These are phyloP conservation scores for Misopates orontium DNA, from an alignment of 257 asterid species.

Conservation along the genomic window DNA sequence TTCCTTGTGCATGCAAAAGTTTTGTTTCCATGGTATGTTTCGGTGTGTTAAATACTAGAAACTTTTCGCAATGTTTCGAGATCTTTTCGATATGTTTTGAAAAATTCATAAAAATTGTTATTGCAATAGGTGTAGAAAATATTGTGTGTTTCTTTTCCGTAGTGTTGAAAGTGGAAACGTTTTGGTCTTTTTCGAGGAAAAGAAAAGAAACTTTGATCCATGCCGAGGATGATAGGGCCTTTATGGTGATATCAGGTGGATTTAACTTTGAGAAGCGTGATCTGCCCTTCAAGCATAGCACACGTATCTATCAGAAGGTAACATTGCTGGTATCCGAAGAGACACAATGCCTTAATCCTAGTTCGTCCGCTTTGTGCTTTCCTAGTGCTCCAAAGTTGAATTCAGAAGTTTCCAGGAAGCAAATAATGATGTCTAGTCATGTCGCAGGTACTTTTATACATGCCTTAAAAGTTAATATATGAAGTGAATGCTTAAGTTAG, in stretches of 20 bases:
- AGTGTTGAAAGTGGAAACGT: too few relatives aligned
- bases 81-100: too few relatives aligned
- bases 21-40: too few relatives aligned
- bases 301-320: background rate
- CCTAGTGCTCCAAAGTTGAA: slow-evolving; percentile 18
- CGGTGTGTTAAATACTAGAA: too few relatives aligned
- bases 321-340: slow-evolving; percentile 8
- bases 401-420: slow-evolving; percentile 15
- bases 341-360: background rate
- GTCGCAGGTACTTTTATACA: slow-evolving; percentile 16
- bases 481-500: background rate
- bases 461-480: background rate
- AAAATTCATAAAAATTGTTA: too few relatives aligned
- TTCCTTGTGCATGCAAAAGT: background rate
- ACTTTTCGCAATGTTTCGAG: too few relatives aligned
- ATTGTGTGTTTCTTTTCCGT: too few relatives aligned
- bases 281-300: background rate
- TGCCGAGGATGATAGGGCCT: background rate
- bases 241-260: slow-evolving; percentile 22
- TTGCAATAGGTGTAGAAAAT: too few relatives aligned
- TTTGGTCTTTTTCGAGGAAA: too few relatives aligned
- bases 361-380: background rate
- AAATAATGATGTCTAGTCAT: slow-evolving; percentile 5
- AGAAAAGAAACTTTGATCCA: too few relatives aligned
- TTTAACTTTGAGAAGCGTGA: slow-evolving; percentile 7